Conservation (phyloP, 1,139 yeast genomes). For the Sugiyamaella neomexicana region DNA sequence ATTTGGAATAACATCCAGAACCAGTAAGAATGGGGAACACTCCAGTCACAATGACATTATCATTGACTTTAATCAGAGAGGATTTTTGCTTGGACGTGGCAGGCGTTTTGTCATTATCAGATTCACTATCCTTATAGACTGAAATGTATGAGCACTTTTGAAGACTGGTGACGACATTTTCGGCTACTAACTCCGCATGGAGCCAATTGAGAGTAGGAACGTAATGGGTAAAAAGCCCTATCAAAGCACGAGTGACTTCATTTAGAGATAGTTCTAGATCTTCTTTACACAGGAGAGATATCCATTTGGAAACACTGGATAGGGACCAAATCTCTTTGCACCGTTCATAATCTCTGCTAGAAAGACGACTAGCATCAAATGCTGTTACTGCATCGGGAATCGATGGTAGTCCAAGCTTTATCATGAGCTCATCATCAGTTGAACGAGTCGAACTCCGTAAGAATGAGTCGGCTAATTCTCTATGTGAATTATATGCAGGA, state of each 20-base stretch:
- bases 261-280: conserved; percentile 18
- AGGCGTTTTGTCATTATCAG: conserved; percentile 30
- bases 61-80: background rate
- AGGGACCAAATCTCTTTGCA: conserved; percentile 54
- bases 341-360: conserved; percentile 42
- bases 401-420: conserved; percentile 35
- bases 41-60: conserved; percentile 36
- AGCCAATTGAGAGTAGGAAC: conserved; percentile 55
- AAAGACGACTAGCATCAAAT: conserved; percentile 46
- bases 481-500: background rate
- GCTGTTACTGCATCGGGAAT: conserved; percentile 34
- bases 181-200: conserved; percentile 57
- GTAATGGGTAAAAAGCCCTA: conserved; percentile 53
- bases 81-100: conserved; percentile 5
- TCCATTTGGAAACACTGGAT: conserved; percentile 44
- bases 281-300: conserved; percentile 26
- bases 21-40: conserved; percentile 47
- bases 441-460: conserved; percentile 31
- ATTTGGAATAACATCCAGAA: conserved; percentile 41
- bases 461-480: conserved; percentile 18
- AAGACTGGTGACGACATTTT: conserved; percentile 52
- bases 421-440: conserved; percentile 33
- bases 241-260: conserved; percentile 33
- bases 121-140: conserved; percentile 34
- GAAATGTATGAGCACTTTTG: conserved; percentile 50